Evolutionary conservation across 2,329 filamentous ascomycete genomes (phyloP).

Genomic region (Escovopsis sp.): DNA sequence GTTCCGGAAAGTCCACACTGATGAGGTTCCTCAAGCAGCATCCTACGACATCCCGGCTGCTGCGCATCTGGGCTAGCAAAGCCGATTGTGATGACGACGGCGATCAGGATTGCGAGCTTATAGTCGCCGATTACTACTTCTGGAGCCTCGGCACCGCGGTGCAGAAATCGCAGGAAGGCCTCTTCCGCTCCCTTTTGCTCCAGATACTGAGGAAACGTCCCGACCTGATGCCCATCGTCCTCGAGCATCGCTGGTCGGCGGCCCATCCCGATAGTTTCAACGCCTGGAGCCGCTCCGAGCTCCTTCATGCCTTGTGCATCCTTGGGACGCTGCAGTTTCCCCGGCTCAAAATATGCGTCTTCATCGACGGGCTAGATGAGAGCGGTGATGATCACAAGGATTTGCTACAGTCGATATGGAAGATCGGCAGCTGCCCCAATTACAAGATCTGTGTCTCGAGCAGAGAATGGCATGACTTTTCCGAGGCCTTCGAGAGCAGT

Average conservation of each 20-base stretch:
- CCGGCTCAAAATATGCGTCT: conserved; percentile 5
- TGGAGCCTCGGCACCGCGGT: conserved; percentile 6
- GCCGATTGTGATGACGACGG: too few relatives aligned
- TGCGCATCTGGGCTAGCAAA: not conserved
- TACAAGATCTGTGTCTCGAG: conserved; percentile 9
- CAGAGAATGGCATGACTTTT: conserved; percentile 5
- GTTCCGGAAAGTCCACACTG: conserved; percentile 25
- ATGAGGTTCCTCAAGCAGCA: conserved; percentile 15
- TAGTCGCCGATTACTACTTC: conserved; percentile 6
- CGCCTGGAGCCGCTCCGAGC: conserved; percentile 1
- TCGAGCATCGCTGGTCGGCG: conserved; percentile 1
- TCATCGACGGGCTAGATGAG: conserved; percentile 10
- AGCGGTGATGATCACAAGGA: conserved; percentile 5
- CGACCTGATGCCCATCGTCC: not conserved
- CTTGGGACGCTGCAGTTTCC: not conserved
- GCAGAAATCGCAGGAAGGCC: conserved; percentile 6
- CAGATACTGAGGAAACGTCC: conserved; percentile 5
- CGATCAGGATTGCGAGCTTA: not conserved
- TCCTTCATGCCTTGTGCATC: not conserved
- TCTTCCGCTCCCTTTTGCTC: conserved; percentile 5
- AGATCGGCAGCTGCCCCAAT: conserved; percentile 1
- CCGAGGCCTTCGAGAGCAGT: not conserved
- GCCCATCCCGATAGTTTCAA: not conserved
- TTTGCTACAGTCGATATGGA: conserved; percentile 1
- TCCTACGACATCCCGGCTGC: not conserved